These are phyloP conservation scores for Cladophialophora bantiana DNA, from an alignment of 2,329 filamentous ascomycete species.

Conservation along the genomic window DNA sequence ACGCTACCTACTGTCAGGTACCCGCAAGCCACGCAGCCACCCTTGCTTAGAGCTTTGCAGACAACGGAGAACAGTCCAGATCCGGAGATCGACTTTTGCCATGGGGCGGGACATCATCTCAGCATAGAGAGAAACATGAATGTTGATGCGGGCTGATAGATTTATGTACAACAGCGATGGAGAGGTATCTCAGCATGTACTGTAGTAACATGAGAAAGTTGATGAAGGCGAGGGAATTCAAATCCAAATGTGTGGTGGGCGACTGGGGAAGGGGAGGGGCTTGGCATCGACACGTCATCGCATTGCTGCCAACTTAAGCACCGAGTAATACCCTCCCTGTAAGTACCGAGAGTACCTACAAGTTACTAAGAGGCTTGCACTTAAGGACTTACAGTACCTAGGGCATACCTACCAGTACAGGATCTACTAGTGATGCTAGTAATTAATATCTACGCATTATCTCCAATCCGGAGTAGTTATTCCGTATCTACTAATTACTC, in stretches of 20 bases:
- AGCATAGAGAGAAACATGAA: neutral
- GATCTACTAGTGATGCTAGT: too few relatives aligned
- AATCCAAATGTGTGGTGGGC: too few relatives aligned
- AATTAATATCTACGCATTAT: neutral
- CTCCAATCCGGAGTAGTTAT: neutral
- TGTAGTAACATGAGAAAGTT: neutral
- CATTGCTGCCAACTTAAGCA: too few relatives aligned
- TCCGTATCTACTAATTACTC: neutral
- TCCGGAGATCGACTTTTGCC: neutral
- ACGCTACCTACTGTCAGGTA: constrained; percentile 12
- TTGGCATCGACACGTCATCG: too few relatives aligned
- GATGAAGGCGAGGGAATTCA: neutral
- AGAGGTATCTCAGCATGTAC: neutral
- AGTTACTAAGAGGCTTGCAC: too few relatives aligned
- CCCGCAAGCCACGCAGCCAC: neutral
- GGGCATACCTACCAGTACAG: too few relatives aligned
- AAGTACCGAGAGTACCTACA: too few relatives aligned
- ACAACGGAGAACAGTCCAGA: neutral
- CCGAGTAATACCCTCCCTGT: too few relatives aligned
- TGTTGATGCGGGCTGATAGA: neutral
- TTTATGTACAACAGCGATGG: neutral
- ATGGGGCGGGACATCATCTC: neutral
- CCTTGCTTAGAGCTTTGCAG: constrained; percentile 7
- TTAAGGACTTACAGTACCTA: too few relatives aligned
- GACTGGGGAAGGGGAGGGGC: too few relatives aligned